Conservation (phyloP, 495 filamentous ascomycete genomes). For the Cudoniella acicularis region DNA sequence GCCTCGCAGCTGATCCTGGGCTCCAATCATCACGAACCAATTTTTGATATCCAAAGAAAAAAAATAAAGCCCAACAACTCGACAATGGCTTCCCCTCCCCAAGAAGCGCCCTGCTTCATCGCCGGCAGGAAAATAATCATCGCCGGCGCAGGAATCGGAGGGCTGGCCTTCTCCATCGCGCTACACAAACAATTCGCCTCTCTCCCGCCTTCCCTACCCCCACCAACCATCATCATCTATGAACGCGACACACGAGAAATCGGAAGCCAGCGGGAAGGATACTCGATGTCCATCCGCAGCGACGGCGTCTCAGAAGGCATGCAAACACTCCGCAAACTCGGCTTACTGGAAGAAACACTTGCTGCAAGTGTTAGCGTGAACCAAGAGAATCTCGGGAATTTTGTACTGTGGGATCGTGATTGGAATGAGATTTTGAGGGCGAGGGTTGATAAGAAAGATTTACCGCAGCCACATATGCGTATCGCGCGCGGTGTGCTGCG, state of each 20-base stretch:
- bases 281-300: conserved; percentile 34
- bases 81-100: no score
- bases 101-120: no score
- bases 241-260: conserved; percentile 28
- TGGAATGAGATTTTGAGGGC: conserved; percentile 20
- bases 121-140: conserved; percentile 35
- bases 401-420: conserved; percentile 25
- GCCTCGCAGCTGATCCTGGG: no score
- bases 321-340: conserved; percentile 28
- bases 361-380: not conserved
- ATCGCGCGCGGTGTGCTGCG: conserved; percentile 19
- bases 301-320: conserved; percentile 23
- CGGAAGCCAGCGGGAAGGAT: conserved; percentile 26
- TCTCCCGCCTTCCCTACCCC: conserved; percentile 2
- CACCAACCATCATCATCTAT: conserved; percentile 29
- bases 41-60: no score
- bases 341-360: conserved; percentile 25
- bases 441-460: conserved; percentile 1
- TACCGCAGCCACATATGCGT: conserved; percentile 20
- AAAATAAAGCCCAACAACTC: no score
- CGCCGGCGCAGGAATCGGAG: conserved; percentile 34
- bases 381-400: conserved; percentile 10
- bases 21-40: no score
- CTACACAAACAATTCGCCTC: conserved; percentile 29
- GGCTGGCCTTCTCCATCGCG: conserved; percentile 31